These are phyloP conservation scores for Macrolepiota albuminosa DNA, from an alignment of 768 basidiomycete species.

Conservation along the genomic window DNA sequence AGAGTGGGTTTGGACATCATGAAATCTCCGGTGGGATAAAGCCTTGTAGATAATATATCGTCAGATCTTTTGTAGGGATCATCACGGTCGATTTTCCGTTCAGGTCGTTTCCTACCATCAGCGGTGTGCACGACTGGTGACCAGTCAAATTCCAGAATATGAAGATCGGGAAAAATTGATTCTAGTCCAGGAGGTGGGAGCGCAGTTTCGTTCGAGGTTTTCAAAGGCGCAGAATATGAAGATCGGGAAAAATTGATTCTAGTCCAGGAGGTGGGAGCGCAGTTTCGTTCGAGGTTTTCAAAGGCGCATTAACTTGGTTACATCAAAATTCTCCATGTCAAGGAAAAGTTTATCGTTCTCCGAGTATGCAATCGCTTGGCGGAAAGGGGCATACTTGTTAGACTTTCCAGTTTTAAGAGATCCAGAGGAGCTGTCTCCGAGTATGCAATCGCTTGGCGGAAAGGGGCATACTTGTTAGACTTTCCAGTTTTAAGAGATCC, in stretches of 20 bases:
- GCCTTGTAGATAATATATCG: conserved; percentile 70
- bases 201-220: conserved; percentile 21
- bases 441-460: conserved; percentile 62
- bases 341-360: conserved; percentile 50
- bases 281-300: conserved; percentile 23
- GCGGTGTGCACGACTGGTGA: conserved; percentile 25
- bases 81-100: conserved; percentile 58
- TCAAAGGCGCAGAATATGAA: conserved; percentile 60
- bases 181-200: conserved; percentile 43
- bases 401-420: conserved; percentile 38
- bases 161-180: conserved; percentile 83
- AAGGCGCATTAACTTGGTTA: conserved; percentile 16
- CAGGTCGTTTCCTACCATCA: conserved; percentile 49
- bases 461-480: conserved; percentile 44
- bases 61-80: conserved; percentile 76
- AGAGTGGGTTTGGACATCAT: conserved; percentile 83
- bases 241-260: conserved; percentile 79
- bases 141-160: conserved; percentile 50
- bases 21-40: conserved; percentile 71
- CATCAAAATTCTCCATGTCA: conserved; percentile 36
- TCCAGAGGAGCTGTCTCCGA: conserved; percentile 36
- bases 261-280: conserved; percentile 38
- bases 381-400: conserved; percentile 49
- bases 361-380: conserved; percentile 60
- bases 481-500: conserved; percentile 37